These are phyloP conservation scores for Allium sativum DNA, from an alignment of 106 monocot species.

Conservation along the genomic window DNA sequence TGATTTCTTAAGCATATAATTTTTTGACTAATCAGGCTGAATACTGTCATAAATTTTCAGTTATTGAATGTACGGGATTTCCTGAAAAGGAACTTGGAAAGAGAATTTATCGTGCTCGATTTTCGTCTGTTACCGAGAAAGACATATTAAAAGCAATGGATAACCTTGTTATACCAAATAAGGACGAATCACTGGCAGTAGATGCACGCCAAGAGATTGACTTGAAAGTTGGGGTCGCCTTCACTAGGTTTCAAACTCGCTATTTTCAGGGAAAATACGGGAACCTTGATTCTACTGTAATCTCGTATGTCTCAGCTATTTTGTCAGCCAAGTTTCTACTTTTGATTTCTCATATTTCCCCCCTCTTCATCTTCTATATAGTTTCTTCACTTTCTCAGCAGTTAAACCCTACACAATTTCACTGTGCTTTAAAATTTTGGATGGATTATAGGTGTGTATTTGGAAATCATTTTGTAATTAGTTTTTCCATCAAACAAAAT, in stretches of 20 bases:
- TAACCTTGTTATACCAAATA: conserved; percentile 76
- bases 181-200: conserved; percentile 83
- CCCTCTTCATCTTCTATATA: not conserved
- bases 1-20: not conserved
- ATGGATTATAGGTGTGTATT: not conserved
- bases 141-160: conserved; percentile 84
- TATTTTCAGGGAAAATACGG: conserved; percentile 99
- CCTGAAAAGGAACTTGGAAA: conserved; percentile 40
- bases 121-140: conserved; percentile 92
- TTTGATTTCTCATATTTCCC: not conserved
- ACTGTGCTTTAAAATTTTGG: not conserved
- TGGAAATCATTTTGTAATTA: not conserved
- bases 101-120: conserved; percentile 71
- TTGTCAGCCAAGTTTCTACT: not conserved
- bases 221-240: conserved; percentile 97
- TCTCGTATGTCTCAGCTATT: conserved; percentile 61
- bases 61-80: conserved; percentile 83
- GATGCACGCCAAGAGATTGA: conserved; percentile 98
- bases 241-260: conserved; percentile 93
- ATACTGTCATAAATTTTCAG: conserved; percentile 20
- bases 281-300: conserved; percentile 94
- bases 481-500: not conserved
- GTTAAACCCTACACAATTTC: not conserved
- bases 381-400: not conserved
- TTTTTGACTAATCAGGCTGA: conserved; percentile 1